Conservation (phyloP, 2,329 filamentous ascomycete genomes). For the Elsinoe australis region DNA sequence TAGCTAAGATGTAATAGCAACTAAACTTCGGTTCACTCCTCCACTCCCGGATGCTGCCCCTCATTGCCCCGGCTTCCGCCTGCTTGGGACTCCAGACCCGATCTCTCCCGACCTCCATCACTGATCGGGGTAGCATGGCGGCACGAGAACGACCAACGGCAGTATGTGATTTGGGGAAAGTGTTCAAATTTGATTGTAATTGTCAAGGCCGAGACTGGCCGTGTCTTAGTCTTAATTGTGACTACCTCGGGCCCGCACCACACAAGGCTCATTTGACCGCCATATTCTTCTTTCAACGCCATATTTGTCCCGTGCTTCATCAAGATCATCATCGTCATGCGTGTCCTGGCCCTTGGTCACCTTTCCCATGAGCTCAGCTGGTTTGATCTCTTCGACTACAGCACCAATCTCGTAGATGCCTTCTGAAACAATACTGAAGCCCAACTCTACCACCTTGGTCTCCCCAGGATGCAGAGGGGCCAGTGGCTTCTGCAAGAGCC, state of each 20-base stretch:
- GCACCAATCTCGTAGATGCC: conserved; percentile 78
- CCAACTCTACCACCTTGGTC: conserved; percentile 55
- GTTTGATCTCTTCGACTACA: conserved; percentile 68
- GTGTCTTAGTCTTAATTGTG: neutral
- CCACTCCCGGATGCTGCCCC: conserved; percentile 15
- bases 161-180: neutral
- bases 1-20: conserved; percentile 2
- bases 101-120: conserved; percentile 13
- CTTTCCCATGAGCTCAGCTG: neutral
- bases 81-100: conserved; percentile 1
- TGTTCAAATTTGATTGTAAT: neutral
- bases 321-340: conserved; percentile 16
- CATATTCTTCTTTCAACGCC: conserved; percentile 17
- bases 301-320: neutral
- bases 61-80: conserved; percentile 17
- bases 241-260: conserved; percentile 4
- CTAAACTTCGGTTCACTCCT: conserved; percentile 1
- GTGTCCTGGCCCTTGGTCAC: conserved; percentile 13
- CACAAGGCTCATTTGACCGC: conserved; percentile 18
- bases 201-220: conserved; percentile 6
- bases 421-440: conserved; percentile 65
- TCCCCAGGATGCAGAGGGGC: conserved; percentile 54
- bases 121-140: conserved; percentile 7
- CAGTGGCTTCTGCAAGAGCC: conserved; percentile 68
- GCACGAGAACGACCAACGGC: conserved; percentile 1